These are phyloP conservation scores for Coniochaeta prunicola DNA, from an alignment of 2,329 filamentous ascomycete genomes.

Conservation along the genomic window DNA sequence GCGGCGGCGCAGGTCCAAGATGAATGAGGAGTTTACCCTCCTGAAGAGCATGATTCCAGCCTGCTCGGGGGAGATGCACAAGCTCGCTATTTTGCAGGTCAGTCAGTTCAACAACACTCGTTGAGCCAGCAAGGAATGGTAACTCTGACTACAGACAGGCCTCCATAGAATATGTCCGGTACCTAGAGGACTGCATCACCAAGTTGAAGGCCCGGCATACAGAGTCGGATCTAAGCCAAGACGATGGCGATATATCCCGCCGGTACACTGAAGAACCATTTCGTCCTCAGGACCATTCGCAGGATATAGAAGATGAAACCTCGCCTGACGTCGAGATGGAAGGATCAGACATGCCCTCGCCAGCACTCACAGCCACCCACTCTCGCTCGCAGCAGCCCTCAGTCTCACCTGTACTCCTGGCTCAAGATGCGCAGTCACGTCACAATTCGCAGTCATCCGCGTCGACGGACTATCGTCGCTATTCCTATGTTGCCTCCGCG, in stretches of 20 bases:
- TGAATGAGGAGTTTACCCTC: slow-evolving; percentile 96
- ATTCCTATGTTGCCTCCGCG: slow-evolving; percentile 34
- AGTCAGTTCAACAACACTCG: slow-evolving; percentile 15
- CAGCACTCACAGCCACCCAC: slow-evolving; percentile 29
- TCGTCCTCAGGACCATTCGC: background rate
- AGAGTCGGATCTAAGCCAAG: background rate
- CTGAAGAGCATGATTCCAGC: slow-evolving; percentile 94
- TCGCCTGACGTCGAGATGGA: slow-evolving; percentile 55
- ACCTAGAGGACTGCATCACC: slow-evolving; percentile 80
- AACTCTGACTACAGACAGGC: slow-evolving; percentile 49
- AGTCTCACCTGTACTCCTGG: slow-evolving; percentile 42
- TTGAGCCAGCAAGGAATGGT: slow-evolving; percentile 3
- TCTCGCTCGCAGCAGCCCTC: slow-evolving; percentile 34
- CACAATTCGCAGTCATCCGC: slow-evolving; percentile 48
- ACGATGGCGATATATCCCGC: background rate
- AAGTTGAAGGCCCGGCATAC: slow-evolving; percentile 57
- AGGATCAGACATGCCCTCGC: slow-evolving; percentile 42
- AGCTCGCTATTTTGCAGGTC: slow-evolving; percentile 90
- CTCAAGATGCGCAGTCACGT: slow-evolving; percentile 36
- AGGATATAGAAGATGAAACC: slow-evolving; percentile 2
- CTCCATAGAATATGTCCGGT: slow-evolving; percentile 92
- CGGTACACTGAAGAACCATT: background rate
- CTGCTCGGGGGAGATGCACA: slow-evolving; percentile 97
- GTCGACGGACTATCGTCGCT: slow-evolving; percentile 35
- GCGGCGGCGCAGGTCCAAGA: slow-evolving; percentile 81